Conservation (phyloP, 2,329 filamentous ascomycete species). For the Biscogniauxia mediterranea region DNA sequence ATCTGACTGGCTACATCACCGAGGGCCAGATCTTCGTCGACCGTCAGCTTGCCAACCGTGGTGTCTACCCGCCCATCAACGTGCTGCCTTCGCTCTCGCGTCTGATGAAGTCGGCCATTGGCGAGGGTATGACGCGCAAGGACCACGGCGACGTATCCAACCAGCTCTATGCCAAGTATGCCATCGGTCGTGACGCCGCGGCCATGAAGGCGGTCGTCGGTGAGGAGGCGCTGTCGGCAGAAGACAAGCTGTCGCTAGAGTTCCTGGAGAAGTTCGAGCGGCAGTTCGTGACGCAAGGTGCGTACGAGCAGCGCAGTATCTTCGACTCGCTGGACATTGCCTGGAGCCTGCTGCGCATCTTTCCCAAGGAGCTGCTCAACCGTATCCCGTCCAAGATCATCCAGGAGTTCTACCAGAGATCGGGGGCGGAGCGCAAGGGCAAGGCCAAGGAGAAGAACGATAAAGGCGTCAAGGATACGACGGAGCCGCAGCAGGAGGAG, state of each 20-base stretch:
- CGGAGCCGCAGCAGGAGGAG: conserved; percentile 46
- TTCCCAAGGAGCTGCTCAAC: conserved; percentile 97
- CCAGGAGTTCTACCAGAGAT: conserved; percentile 78
- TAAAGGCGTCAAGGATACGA: conserved; percentile 42
- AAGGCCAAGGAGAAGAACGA: conserved; percentile 53
- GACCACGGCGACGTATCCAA: conserved; percentile 99
- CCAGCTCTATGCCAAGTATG: conserved; percentile 99
- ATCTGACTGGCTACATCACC: conserved; percentile 98
- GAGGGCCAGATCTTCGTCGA: conserved; percentile 99
- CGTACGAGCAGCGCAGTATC: conserved; percentile 89
- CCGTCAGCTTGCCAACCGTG: conserved; percentile 90
- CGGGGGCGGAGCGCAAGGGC: conserved; percentile 59
- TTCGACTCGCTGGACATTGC: conserved; percentile 93
- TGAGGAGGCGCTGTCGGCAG: conserved; percentile 90
- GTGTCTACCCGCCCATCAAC: conserved; percentile 98
- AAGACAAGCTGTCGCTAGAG: conserved; percentile 96
- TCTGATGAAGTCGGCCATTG: conserved; percentile 99
- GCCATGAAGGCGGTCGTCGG: conserved; percentile 99
- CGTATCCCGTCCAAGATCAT: conserved; percentile 83
- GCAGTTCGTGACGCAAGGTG: conserved; percentile 86
- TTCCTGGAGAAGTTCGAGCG: conserved; percentile 99
- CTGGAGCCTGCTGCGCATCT: conserved; percentile 95
- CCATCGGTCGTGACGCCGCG: conserved; percentile 95
- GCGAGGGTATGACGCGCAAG: conserved; percentile 92
- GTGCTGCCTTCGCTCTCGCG: conserved; percentile 95